Conservation (phyloP, 2,329 filamentous ascomycete species). For the Herpotrichia juniperi region DNA sequence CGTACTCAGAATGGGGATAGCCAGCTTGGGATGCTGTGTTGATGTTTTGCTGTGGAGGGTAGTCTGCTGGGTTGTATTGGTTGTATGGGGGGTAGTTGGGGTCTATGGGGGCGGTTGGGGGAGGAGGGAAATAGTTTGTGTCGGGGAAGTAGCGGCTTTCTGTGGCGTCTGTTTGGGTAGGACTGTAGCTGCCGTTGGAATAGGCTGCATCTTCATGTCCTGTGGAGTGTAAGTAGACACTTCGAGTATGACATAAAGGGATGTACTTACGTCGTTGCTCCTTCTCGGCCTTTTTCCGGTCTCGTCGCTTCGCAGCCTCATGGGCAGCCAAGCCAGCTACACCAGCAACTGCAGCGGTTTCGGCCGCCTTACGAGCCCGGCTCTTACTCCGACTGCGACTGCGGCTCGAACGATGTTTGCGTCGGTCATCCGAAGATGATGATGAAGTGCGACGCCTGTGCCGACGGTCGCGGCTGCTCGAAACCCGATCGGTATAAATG, state of each 20-base stretch:
- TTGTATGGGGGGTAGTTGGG: conserved; percentile 35
- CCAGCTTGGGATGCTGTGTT: conserved; percentile 1
- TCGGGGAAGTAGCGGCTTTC: conserved; percentile 52
- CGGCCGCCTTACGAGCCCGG: conserved; percentile 58
- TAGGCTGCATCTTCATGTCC: conserved; percentile 44
- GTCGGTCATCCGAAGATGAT: conserved; percentile 48
- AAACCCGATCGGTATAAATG: conserved; percentile 60
- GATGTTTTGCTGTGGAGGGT: conserved; percentile 37
- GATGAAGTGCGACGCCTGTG: conserved; percentile 52
- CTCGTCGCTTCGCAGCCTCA: conserved; percentile 62
- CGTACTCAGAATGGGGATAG: conserved; percentile 33
- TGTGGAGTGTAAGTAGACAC: conserved; percentile 27
- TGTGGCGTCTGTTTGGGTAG: conserved; percentile 35
- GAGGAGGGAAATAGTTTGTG: conserved; percentile 57
- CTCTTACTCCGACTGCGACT: conserved; percentile 54
- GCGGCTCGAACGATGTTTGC: conserved; percentile 40
- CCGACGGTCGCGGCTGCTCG: conserved; percentile 52
- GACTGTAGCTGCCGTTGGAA: conserved; percentile 40
- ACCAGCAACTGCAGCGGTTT: conserved; percentile 63
- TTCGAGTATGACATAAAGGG: conserved; percentile 10
- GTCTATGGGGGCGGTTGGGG: conserved; percentile 42
- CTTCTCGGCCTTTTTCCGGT: conserved; percentile 61
- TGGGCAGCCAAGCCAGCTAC: conserved; percentile 63
- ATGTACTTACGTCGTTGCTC: conserved; percentile 56
- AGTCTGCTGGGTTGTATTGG: conserved; percentile 53